These are phyloP conservation scores for Dothideomycetes sp. DNA, from an alignment of 2,329 filamentous ascomycete species.

Conservation along the genomic window DNA sequence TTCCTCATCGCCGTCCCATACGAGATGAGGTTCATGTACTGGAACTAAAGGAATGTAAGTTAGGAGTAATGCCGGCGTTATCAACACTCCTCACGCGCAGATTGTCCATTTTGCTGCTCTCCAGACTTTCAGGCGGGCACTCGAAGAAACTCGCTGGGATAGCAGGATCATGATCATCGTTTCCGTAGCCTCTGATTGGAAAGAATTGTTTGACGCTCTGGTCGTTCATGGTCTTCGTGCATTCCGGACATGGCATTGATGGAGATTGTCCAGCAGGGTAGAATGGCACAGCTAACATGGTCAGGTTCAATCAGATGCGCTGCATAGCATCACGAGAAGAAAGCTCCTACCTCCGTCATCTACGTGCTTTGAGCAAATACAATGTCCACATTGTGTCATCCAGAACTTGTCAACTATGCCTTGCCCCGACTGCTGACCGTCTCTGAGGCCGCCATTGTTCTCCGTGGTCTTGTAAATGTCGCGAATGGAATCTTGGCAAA, in stretches of 20 bases:
- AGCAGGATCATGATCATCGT: slow-evolving; percentile 29
- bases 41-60: slow-evolving; percentile 27
- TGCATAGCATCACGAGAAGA: too few relatives aligned
- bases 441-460: slow-evolving; percentile 24
- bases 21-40: slow-evolving; percentile 29
- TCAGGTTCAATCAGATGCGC: not conserved
- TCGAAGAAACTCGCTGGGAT: slow-evolving; percentile 33
- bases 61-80: not conserved
- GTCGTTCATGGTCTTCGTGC: slow-evolving; percentile 24
- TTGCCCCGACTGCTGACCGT: slow-evolving; percentile 17
- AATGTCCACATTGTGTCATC: slow-evolving; percentile 37
- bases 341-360: slow-evolving; percentile 33
- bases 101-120: slow-evolving; percentile 28
- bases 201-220: slow-evolving; percentile 27
- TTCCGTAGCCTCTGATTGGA: slow-evolving; percentile 31
- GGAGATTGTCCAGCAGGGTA: slow-evolving; percentile 30
- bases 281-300: slow-evolving; percentile 32
- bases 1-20: slow-evolving; percentile 19
- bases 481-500: slow-evolving; percentile 34
- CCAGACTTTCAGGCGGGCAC: slow-evolving; percentile 33
- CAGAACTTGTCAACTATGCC: slow-evolving; percentile 33
- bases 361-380: slow-evolving; percentile 37
- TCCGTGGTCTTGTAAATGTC: slow-evolving; percentile 32
- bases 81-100: slow-evolving; percentile 23
- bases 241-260: slow-evolving; percentile 34